Evolutionary conservation across 768 basidiomycete genomes (phyloP).

Genomic region (Austroboletus eburneus): DNA sequence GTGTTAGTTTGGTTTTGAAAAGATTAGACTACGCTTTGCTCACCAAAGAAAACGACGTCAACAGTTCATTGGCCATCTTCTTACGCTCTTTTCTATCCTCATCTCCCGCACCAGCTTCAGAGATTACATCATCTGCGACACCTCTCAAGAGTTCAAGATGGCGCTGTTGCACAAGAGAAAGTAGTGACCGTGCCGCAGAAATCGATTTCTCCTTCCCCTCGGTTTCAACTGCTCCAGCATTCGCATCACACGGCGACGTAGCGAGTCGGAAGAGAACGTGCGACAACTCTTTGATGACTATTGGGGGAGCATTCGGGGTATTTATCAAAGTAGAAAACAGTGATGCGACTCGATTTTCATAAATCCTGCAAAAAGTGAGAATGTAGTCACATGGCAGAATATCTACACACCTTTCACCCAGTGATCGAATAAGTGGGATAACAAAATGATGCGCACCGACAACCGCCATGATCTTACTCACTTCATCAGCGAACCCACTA

Average conservation of each 20-base stretch:
- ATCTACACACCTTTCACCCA: slow-evolving; percentile 39
- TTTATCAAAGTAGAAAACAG: slow-evolving; percentile 31
- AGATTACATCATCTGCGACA: slow-evolving; percentile 36
- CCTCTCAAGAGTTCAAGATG: slow-evolving; percentile 48
- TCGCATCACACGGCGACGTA: slow-evolving; percentile 2
- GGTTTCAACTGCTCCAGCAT: neutral
- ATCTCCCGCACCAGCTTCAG: slow-evolving; percentile 20
- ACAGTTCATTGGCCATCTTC: slow-evolving; percentile 48
- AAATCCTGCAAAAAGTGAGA: slow-evolving; percentile 24
- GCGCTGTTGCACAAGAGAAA: slow-evolving; percentile 63
- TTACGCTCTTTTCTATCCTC: slow-evolving; percentile 31
- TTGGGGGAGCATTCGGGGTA: slow-evolving; percentile 16
- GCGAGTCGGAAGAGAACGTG: slow-evolving; percentile 21
- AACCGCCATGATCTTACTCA: slow-evolving; percentile 42
- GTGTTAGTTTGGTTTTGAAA: neutral
- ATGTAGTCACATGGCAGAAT: neutral
- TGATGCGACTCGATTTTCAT: slow-evolving; percentile 25
- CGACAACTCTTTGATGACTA: slow-evolving; percentile 21
- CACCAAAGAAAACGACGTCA: slow-evolving; percentile 59
- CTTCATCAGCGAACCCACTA: slow-evolving; percentile 47
- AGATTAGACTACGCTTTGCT: slow-evolving; percentile 5
- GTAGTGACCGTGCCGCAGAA: slow-evolving; percentile 32
- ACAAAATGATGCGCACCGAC: slow-evolving; percentile 55
- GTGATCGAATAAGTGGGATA: slow-evolving; percentile 43
- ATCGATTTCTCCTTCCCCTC: slow-evolving; percentile 5